These are phyloP conservation scores for Apiospora rasikravindrae DNA, from an alignment of 2,329 filamentous ascomycete genomes.

Conservation along the genomic window DNA sequence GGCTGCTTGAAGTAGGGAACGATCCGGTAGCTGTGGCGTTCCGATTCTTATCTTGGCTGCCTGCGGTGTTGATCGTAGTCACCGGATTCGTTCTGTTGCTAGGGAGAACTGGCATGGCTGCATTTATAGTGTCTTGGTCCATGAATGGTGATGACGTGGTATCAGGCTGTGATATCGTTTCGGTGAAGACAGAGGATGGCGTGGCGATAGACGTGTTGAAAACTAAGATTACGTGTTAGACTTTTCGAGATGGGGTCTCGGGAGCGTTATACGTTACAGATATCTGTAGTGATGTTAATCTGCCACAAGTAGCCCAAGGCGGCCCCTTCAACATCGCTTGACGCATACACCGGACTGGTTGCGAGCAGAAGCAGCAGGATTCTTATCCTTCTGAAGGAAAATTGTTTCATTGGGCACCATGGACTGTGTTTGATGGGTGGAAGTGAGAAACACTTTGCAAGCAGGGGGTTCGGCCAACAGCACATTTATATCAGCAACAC, in stretches of 20 bases:
- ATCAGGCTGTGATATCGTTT: neutral
- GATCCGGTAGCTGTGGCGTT: neutral
- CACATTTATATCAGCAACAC: neutral
- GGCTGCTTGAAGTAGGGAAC: neutral
- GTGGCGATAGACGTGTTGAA: neutral
- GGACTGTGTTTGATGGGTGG: neutral
- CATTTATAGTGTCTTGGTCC: neutral
- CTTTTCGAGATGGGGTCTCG: neutral
- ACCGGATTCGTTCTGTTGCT: neutral
- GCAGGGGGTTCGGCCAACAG: neutral
- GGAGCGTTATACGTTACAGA: neutral
- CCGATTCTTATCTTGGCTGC: neutral
- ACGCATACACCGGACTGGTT: neutral
- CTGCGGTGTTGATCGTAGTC: neutral
- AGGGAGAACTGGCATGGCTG: neutral
- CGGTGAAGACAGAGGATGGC: neutral
- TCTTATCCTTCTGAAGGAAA: neutral
- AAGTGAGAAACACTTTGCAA: neutral
- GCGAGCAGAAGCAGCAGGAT: neutral
- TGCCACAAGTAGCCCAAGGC: neutral
- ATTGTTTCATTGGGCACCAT: neutral
- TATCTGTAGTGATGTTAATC: neutral
- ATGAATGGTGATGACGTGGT: neutral
- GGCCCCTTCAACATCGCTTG: neutral
- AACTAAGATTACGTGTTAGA: neutral